These are phyloP conservation scores for Peronospora farinosa DNA, from an alignment of 352 stramenopile genomes.

Conservation along the genomic window DNA sequence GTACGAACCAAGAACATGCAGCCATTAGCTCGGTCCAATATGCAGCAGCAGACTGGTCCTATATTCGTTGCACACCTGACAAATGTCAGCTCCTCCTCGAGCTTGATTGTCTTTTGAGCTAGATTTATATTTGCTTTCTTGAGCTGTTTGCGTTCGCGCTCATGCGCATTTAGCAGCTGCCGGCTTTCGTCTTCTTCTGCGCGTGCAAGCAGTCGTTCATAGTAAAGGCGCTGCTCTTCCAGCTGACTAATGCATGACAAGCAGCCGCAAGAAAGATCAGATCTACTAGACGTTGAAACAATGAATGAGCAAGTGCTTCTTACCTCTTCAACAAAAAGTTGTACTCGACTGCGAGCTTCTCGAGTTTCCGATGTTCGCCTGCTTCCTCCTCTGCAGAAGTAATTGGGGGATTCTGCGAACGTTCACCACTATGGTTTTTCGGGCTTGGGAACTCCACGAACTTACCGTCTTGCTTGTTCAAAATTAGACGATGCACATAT, in stretches of 20 bases:
- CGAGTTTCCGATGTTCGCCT: conserved; percentile 91
- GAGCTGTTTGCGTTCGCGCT: conserved; percentile 78
- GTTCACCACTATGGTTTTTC: conserved; percentile 56
- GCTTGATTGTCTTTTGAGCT: conserved; percentile 62
- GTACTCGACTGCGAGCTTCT: conserved; percentile 94
- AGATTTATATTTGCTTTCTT: conserved; percentile 66
- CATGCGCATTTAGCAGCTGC: conserved; percentile 46
- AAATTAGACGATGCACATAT: conserved; percentile 81
- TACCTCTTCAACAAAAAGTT: conserved; percentile 93
- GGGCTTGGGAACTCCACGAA: conserved; percentile 93
- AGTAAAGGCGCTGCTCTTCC: conserved; percentile 92
- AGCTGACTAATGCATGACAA: conserved; percentile 68
- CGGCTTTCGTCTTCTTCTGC: conserved; percentile 53
- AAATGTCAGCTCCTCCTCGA: conserved; percentile 78
- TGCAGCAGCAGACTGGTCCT: not conserved
- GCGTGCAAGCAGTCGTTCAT: conserved; percentile 75
- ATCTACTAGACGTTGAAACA: not conserved
- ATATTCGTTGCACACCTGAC: conserved; percentile 39
- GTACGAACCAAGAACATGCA: conserved; percentile 4
- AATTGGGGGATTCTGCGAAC: conserved; percentile 55
- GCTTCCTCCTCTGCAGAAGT: conserved; percentile 85
- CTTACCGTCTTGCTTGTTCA: conserved; percentile 91
- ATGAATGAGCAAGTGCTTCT: not conserved
- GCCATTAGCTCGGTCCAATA: not conserved
- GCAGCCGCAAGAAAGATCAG: conserved; percentile 3